Conservation (phyloP, 176 grass and related monocot genomes). For the Carex parvula region DNA sequence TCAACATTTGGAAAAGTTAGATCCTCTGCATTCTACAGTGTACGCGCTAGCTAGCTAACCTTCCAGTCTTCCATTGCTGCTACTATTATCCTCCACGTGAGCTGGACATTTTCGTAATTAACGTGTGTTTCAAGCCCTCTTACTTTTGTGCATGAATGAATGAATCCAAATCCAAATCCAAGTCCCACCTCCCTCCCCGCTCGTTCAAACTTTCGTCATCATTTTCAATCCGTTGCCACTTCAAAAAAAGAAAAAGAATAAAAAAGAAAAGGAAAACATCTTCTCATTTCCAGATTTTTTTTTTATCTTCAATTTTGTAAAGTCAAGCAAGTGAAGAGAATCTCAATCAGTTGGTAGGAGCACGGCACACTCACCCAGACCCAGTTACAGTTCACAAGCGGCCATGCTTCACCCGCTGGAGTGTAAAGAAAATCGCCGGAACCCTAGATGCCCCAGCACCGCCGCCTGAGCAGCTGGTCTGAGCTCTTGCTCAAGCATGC, state of each 20-base stretch:
- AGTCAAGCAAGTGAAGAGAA: not conserved
- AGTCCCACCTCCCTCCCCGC: not conserved
- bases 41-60: not conserved
- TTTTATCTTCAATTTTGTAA: not conserved
- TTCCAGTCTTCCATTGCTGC: not conserved
- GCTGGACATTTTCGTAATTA: not conserved
- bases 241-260: not conserved
- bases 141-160: not conserved
- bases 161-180: too few relatives aligned
- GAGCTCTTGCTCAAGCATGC: conserved; percentile 20
- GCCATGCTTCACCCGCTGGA: not conserved
- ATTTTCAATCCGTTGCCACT: conserved; percentile 2
- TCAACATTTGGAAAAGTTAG: too few relatives aligned
- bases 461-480: conserved; percentile 17
- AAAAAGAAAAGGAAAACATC: not conserved
- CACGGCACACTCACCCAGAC: not conserved
- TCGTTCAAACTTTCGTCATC: not conserved
- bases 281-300: not conserved
- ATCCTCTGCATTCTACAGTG: too few relatives aligned
- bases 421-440: not conserved
- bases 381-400: not conserved
- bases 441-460: conserved; percentile 21
- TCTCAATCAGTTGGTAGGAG: not conserved
- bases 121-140: not conserved
- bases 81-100: not conserved